Evolutionary conservation across 1,284 basidiomycete genomes (phyloP).

Genomic region (Meira miltonrushii): DNA sequence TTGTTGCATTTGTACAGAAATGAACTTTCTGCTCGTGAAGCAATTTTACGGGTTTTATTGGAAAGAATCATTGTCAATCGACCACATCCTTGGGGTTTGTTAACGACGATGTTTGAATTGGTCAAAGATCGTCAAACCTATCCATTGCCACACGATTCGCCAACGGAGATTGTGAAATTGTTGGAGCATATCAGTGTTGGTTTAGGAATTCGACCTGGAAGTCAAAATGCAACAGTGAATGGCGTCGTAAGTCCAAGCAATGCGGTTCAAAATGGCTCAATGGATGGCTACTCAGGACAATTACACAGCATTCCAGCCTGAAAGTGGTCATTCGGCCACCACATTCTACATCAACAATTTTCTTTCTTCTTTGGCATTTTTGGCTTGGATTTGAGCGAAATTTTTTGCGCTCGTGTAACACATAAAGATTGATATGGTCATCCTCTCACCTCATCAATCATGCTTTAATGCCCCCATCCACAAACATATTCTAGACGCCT

Average conservation of each 20-base stretch:
- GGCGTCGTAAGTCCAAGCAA: background rate
- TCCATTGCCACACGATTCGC: constrained; percentile 35
- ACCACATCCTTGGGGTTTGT: constrained; percentile 94
- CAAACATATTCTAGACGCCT: too few relatives aligned
- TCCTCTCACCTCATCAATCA: too few relatives aligned
- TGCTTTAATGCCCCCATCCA: too few relatives aligned
- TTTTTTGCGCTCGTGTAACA: too few relatives aligned
- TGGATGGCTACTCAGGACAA: background rate
- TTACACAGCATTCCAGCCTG: constrained; percentile 36
- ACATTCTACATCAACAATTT: too few relatives aligned
- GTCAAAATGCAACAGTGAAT: background rate
- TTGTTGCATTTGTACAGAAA: constrained; percentile 75
- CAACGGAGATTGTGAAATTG: constrained; percentile 46
- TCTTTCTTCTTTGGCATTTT: too few relatives aligned
- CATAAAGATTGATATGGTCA: too few relatives aligned
- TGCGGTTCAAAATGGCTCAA: background rate
- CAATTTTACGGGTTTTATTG: constrained; percentile 82
- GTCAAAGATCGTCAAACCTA: constrained; percentile 53
- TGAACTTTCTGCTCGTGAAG: constrained; percentile 73
- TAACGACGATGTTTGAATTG: constrained; percentile 88
- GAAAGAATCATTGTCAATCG: constrained; percentile 89
- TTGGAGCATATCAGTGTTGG: constrained; percentile 41
- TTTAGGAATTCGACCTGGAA: constrained; percentile 1
- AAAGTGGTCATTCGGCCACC: too few relatives aligned
- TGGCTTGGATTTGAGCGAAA: too few relatives aligned